Base-by-base conservation (phyloP, 2,329 filamentous ascomycete genomes). In the Colletotrichum neosansevieriae region DNA sequence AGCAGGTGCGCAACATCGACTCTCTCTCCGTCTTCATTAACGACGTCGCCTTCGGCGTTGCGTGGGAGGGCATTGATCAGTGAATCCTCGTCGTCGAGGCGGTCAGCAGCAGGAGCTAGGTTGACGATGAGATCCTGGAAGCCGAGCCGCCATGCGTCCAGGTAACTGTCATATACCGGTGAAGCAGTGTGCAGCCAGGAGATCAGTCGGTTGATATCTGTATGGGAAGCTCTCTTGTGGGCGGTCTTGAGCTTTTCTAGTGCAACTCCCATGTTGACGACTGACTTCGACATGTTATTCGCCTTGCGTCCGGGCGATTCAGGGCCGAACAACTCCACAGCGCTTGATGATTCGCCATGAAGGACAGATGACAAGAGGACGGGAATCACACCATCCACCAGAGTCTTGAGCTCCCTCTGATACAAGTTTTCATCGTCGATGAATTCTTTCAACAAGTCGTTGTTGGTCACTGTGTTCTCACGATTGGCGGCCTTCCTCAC, bases 41-140 rank as follows among this genome's bases (percentile, higher is more conserved):
- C 76, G 13, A 92, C 84, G 72, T 91, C 90, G 21, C 92, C 91
- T 62, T 90, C 83, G 65, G 86, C 86, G 60, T 91, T 90, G 60
- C 82, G 84, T 70, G 87, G 88, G 81, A 87, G 82, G 2, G 85
- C 87, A 69, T 87, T 84, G 59, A 90, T 76, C 2, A 89, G 79
- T 2, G 87, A 89, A 71, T 89, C 85, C 44, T 89, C 84, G 54
- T 91, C 88, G 38, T 91, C 88, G 2, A 78, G 74, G 1, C 74
- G 74, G 15, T 80, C 81, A 2, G 81, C 80, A 4, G 89, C 88
- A 7, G 94, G 92, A 1, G 94, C 94, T 38, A 98, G 88, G 76
- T 97, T 98, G 73, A 99, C 93, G 57, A 98, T 90, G 19, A 99
- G 89, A 76, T 97, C 94, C 75, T 97, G 92, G 78, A 98, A 99